Conservation (phyloP, 2,329 filamentous ascomycete genomes). For the Ophiocordyceps unilateralis region DNA sequence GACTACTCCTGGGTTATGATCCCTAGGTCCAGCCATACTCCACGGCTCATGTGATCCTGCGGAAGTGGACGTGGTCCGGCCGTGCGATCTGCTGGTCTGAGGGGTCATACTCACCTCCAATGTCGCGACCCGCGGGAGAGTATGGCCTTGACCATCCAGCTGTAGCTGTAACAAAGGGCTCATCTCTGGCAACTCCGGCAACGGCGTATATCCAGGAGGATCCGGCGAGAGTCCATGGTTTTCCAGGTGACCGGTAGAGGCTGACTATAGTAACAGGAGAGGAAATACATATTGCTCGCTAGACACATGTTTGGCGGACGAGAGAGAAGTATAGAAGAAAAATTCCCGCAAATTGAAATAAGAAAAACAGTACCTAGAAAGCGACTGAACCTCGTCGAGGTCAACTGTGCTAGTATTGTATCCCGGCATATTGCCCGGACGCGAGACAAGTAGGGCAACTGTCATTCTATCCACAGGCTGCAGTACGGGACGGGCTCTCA, state of each 20-base stretch:
- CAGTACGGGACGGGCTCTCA: slow-evolving; percentile 10
- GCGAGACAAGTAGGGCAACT: slow-evolving; percentile 27
- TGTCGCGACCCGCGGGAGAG: background rate
- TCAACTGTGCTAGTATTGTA: slow-evolving; percentile 34
- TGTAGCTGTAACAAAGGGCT: slow-evolving; percentile 6
- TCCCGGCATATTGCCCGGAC: slow-evolving; percentile 33
- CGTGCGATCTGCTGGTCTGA: background rate
- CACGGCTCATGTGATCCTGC: background rate
- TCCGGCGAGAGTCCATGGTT: slow-evolving; percentile 1
- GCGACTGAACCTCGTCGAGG: slow-evolving; percentile 41
- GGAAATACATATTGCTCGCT: background rate
- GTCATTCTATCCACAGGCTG: slow-evolving; percentile 28
- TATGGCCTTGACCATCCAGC: slow-evolving; percentile 3
- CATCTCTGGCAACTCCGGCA: background rate
- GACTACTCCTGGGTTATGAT: slow-evolving; percentile 1
- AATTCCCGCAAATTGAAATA: slow-evolving; percentile 21
- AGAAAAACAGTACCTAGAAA: slow-evolving; percentile 45
- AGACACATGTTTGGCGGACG: background rate
- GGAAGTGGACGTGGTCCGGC: background rate
- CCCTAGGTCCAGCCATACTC: background rate
- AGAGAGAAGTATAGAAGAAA: slow-evolving; percentile 17
- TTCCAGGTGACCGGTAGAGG: background rate
- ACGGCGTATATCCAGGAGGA: background rate
- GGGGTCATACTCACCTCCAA: slow-evolving; percentile 2
- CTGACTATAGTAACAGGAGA: background rate